phyloP scores from a whole-genome alignment of 2,329 filamentous ascomycete genomes.

The Stylonectria norvegica region DNA sequence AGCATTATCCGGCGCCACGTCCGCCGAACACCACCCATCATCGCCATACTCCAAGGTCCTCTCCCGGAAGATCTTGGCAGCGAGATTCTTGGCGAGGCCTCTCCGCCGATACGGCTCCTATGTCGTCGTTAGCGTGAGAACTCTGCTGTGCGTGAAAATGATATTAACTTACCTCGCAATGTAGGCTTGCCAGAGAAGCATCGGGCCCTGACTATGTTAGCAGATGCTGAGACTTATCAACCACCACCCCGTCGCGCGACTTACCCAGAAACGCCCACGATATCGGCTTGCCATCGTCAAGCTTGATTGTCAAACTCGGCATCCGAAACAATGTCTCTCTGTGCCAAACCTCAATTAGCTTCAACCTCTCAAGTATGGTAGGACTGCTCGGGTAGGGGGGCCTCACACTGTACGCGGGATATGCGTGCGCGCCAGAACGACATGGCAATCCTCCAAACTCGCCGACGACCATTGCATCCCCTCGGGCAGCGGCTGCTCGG shows the following conservation, averaged over 20 bases:
- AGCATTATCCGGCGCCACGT: slow-evolving; percentile 59
- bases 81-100: slow-evolving; percentile 61
- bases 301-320: slow-evolving; percentile 46
- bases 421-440: slow-evolving; percentile 53
- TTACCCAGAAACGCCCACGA: slow-evolving; percentile 62
- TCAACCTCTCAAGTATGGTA: background rate
- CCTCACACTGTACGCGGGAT: slow-evolving; percentile 53
- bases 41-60: slow-evolving; percentile 42
- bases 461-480: slow-evolving; percentile 56
- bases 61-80: slow-evolving; percentile 54
- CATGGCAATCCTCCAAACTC: slow-evolving; percentile 47
- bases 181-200: slow-evolving; percentile 57
- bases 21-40: slow-evolving; percentile 57
- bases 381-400: slow-evolving; percentile 22
- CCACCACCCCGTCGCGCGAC: too few relatives aligned
- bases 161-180: slow-evolving; percentile 48
- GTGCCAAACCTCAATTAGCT: background rate
- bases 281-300: slow-evolving; percentile 46
- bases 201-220: slow-evolving; percentile 59
- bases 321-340: slow-evolving; percentile 43
- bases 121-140: fast-evolving
- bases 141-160: background rate
- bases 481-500: slow-evolving; percentile 33
- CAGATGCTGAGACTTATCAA: too few relatives aligned
- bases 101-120: slow-evolving; percentile 54